These are phyloP conservation scores for Backusella circina DNA, from an alignment of 192 early-diverging fungal species.

Conservation along the genomic window DNA sequence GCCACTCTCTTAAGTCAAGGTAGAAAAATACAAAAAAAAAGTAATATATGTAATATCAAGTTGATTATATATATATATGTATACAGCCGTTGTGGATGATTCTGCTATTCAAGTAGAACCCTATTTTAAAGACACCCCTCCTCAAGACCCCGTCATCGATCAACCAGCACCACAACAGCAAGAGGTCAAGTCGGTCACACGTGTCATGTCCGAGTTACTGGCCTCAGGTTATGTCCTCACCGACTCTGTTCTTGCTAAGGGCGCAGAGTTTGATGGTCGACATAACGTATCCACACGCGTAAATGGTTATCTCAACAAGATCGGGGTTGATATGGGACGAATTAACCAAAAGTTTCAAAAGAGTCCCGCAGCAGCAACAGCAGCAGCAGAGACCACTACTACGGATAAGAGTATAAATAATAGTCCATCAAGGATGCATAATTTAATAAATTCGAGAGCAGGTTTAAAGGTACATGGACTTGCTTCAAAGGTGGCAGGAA, in stretches of 20 bases:
- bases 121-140: slow-evolving; percentile 23
- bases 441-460: slow-evolving; percentile 42
- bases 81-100: slow-evolving; percentile 48
- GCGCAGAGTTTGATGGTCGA: slow-evolving; percentile 57
- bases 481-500: slow-evolving; percentile 34
- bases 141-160: background rate
- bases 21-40: background rate
- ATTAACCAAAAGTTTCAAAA: slow-evolving; percentile 46
- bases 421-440: slow-evolving; percentile 27
- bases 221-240: slow-evolving; percentile 60
- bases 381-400: slow-evolving; percentile 37
- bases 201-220: slow-evolving; percentile 58
- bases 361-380: slow-evolving; percentile 26
- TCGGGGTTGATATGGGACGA: slow-evolving; percentile 7
- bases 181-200: slow-evolving; percentile 38
- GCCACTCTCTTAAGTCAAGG: slow-evolving; percentile 48
- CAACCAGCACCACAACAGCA: slow-evolving; percentile 12
- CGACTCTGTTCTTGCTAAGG: slow-evolving; percentile 54
- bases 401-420: slow-evolving; percentile 33
- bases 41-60: background rate
- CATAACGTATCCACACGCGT: slow-evolving; percentile 37
- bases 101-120: slow-evolving; percentile 47
- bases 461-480: slow-evolving; percentile 39
- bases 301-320: slow-evolving; percentile 17
- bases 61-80: background rate